Evolutionary conservation across 495 filamentous ascomycete genomes (phyloP), one percentile per base, ranked within the genome.

Genomic region (Ramalina intermedia): DNA sequence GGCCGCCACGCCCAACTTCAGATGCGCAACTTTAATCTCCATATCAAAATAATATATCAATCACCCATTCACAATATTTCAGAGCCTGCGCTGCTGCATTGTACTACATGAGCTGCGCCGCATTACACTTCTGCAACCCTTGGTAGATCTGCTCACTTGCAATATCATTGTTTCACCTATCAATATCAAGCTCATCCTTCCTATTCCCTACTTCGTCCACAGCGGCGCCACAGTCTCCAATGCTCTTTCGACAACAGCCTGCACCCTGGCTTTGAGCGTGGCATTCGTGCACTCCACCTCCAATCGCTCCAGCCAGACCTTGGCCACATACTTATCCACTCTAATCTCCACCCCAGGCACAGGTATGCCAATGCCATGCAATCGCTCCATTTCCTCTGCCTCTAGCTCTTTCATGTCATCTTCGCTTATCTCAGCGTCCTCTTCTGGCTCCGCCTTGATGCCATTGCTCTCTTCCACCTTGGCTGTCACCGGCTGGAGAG

Each of bases 171-270:
- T 45, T 24, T 16, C 26, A 20, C 17, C 45, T 26, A 24, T 40
- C 6, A 20, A 6, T n/a, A 47, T 26, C 16, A 47, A 38, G 20
- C 18, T 24, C 23, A 24, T 9, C 0, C 23, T 43, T 24, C 47
- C 29, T 46, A 43, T 13, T 35, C 37, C 63, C 39, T 63, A 58
- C 17, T 33, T 41, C 49, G 66, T 58, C 79, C 79, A 82, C 55
- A 96, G 67, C 27, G 84, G 84, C 46, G 85, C 85, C 4, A 88
- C 82, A 14, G 85, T 85, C 69, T 95, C 91, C n/a, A 93, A 79
- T 2, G 85, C 87, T 54, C 91, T 69, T 62, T 96, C 91, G 24
- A 96, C 84, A 17, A 96, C 86, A 3, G 85, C 85, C 54, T 81
- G 75, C 6, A 98, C 83, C 41, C 91, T 68, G 60, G 93, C 85